Percentiles rank a stretch among this genome's conserved stretches.
These are phyloP conservation scores for Boechera divaricarpa DNA, from an alignment of 345 rosid genomes.

Conservation along the genomic window DNA sequence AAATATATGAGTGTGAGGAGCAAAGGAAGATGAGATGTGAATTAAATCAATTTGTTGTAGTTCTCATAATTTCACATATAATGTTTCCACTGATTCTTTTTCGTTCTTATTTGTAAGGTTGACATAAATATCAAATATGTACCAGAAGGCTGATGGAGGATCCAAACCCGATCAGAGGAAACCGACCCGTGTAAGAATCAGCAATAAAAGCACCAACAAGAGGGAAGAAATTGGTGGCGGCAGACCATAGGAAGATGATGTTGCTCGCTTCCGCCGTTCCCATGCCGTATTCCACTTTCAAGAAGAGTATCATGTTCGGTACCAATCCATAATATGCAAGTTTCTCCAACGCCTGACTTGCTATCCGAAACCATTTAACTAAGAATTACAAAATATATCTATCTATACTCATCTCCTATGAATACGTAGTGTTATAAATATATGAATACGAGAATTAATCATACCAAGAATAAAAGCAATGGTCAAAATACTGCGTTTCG, in stretches of 20 bases:
- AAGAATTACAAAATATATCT: neutral
- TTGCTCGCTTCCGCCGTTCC: slow-evolving; percentile 53
- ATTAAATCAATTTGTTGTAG: too few species aligned
- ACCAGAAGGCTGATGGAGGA: slow-evolving; percentile 59
- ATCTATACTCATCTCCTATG: neutral
- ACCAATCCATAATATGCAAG: slow-evolving; percentile 56
- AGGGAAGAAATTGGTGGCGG: slow-evolving; percentile 63
- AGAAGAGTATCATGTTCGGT: slow-evolving; percentile 68
- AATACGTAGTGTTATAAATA: neutral
- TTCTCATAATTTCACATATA: neutral
- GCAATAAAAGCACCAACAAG: slow-evolving; percentile 64
- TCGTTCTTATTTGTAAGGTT: neutral
- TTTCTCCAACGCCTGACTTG: slow-evolving; percentile 69
- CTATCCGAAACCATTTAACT: slow-evolving; percentile 43
- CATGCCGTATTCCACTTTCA: slow-evolving; percentile 59
- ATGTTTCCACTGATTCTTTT: neutral
- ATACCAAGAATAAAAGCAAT: slow-evolving; percentile 70
- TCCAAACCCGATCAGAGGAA: slow-evolving; percentile 58
- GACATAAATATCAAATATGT: neutral
- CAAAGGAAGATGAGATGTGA: too few species aligned
- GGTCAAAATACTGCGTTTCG: slow-evolving; percentile 56
- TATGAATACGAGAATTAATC: neutral
- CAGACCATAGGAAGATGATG: slow-evolving; percentile 61
- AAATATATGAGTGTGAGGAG: too few species aligned
- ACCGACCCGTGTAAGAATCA: slow-evolving; percentile 72